Conservation (phyloP, 345 rosid species). For the Barbarea vulgaris region DNA sequence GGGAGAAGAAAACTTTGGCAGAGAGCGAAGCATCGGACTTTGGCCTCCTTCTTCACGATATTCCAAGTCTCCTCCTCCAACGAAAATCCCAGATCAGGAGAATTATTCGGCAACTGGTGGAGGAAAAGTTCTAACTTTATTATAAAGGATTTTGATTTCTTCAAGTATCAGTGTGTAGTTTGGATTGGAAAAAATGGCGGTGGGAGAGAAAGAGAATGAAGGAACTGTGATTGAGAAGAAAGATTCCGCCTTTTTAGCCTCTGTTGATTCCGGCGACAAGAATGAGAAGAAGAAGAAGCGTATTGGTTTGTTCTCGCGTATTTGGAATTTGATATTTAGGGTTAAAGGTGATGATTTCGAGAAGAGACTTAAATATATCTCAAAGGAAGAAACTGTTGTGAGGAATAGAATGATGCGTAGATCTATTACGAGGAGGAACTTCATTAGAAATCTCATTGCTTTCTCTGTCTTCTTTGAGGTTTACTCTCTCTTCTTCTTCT, state of each 20-base stretch:
- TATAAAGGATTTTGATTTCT: neutral
- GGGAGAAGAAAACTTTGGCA: conserved; percentile 22
- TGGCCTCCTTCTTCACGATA: conserved; percentile 22
- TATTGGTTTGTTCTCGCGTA: conserved; percentile 62
- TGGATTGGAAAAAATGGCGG: conserved; percentile 10
- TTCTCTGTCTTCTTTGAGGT: conserved; percentile 85
- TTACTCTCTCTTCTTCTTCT: neutral
- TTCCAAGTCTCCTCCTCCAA: conserved; percentile 22
- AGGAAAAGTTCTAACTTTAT: neutral
- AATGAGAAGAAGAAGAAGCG: conserved; percentile 46
- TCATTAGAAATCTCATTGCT: conserved; percentile 57
- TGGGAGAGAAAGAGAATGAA: conserved; percentile 29
- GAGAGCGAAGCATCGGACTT: conserved; percentile 25
- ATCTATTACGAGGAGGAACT: conserved; percentile 60
- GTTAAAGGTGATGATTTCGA: conserved; percentile 70
- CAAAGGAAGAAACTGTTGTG: conserved; percentile 76
- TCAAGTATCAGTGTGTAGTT: neutral
- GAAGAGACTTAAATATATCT: conserved; percentile 76
- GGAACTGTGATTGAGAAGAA: conserved; percentile 15
- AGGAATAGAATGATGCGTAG: conserved; percentile 61
- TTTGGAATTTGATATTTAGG: conserved; percentile 70
- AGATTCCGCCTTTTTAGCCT: neutral
- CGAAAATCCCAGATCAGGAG: conserved; percentile 17
- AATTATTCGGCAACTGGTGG: neutral
- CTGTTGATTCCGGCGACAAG: neutral